A percentile compares a stretch with the other conserved stretches of the same genome.
These are phyloP conservation scores for Blastocystis sp. DNA, from an alignment of 352 stramenopile species.

Conservation along the genomic window DNA sequence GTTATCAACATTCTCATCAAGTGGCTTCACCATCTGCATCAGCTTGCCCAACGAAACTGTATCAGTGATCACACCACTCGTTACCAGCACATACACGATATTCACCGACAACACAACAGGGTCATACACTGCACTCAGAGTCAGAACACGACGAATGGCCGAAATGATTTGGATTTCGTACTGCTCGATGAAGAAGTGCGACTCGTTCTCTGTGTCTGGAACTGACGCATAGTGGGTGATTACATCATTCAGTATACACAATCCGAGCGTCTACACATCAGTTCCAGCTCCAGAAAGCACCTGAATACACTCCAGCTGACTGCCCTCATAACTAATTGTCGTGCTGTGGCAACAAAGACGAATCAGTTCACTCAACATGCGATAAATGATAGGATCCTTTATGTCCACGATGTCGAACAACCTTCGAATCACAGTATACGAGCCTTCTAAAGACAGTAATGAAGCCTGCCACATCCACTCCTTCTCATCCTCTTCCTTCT, in stretches of 20 bases:
- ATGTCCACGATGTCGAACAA: slow-evolving; percentile 41
- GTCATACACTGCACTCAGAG: slow-evolving; percentile 40
- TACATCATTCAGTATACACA: slow-evolving; percentile 57
- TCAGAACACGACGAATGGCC: slow-evolving; percentile 21
- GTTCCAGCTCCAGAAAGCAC: neutral
- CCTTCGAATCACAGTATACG: slow-evolving; percentile 43
- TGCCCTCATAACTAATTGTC: slow-evolving; percentile 55
- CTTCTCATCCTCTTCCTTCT: neutral
- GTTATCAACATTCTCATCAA: neutral
- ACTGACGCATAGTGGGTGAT: slow-evolving; percentile 16
- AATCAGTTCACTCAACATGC: slow-evolving; percentile 43
- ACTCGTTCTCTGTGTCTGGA: slow-evolving; percentile 30
- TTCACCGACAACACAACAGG: neutral
- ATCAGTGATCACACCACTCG: slow-evolving; percentile 54
- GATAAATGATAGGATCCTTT: slow-evolving; percentile 28
- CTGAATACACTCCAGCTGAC: slow-evolving; percentile 57
- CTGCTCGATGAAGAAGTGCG: slow-evolving; percentile 47
- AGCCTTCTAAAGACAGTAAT: slow-evolving; percentile 44
- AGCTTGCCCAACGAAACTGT: neutral
- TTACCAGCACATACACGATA: slow-evolving; percentile 31
- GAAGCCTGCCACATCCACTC: slow-evolving; percentile 61
- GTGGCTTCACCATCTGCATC: slow-evolving; percentile 51
- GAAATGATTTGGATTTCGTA: slow-evolving; percentile 60
- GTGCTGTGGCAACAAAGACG: slow-evolving; percentile 53
- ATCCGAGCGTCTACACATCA: slow-evolving; percentile 33